Conservation (phyloP, 2,329 filamentous ascomycete genomes). For the Fusarium globosum region DNA sequence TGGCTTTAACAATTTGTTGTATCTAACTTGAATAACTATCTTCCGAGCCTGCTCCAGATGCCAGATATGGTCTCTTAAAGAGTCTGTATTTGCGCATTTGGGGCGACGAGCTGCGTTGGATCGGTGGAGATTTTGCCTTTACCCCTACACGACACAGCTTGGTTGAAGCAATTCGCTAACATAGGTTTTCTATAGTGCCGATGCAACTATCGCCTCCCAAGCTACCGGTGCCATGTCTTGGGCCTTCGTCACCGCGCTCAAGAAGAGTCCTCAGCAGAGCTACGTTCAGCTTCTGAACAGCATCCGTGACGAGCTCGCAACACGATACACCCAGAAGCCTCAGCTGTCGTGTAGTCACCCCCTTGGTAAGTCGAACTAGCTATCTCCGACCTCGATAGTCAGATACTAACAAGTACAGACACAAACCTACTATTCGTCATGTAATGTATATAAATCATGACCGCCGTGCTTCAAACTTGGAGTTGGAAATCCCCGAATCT, state of each 20-base stretch:
- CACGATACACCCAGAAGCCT: conserved; percentile 93
- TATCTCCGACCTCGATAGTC: not conserved
- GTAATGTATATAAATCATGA: conserved; percentile 52
- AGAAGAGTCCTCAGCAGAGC: conserved; percentile 97
- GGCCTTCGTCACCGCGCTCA: conserved; percentile 92
- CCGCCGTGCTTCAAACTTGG: conserved; percentile 23
- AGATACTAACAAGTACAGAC: conserved; percentile 55
- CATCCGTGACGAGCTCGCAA: conserved; percentile 90
- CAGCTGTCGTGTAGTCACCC: conserved; percentile 98
- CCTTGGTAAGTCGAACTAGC: conserved; percentile 72
- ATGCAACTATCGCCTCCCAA: conserved; percentile 89
- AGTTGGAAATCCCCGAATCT: conserved; percentile 21
- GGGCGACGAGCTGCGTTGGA: conserved; percentile 60
- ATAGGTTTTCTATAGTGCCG: conserved; percentile 68
- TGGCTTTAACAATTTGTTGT: conserved; percentile 24
- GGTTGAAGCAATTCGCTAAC: conserved; percentile 25
- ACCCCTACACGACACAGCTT: not conserved
- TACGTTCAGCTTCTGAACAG: conserved; percentile 97
- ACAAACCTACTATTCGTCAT: conserved; percentile 73
- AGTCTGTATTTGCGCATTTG: conserved; percentile 55
- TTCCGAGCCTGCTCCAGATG: conserved; percentile 54
- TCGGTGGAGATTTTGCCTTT: conserved; percentile 2
- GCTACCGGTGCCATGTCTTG: conserved; percentile 98
- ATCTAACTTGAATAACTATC: conserved; percentile 38
- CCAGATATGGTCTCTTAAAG: conserved; percentile 47